Base-by-base conservation (phyloP, 75 land plant species). In the Picea sitchensis region DNA sequence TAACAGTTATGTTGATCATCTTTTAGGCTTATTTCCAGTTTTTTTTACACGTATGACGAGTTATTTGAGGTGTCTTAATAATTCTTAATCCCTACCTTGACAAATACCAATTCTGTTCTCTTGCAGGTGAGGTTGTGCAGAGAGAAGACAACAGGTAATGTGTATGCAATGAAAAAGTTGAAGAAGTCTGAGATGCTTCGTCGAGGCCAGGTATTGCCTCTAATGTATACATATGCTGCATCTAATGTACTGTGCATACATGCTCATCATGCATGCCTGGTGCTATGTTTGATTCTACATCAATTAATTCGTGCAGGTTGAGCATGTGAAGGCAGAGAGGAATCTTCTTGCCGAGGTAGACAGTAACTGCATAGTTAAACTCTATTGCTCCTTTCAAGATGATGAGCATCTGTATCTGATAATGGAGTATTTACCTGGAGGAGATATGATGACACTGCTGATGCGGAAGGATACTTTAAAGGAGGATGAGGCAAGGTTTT, bases 101-200 rank as follows among this genome's bases (percentile, higher is more conserved):
- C 31, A 58, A 14, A 75, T 75, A 14, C 8, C 32, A 56, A 17
- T 57, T 57, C 5, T 75, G 9, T 75, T 54, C 58, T 75, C 64
- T 26, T 80, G 79, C 90, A 95, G 98, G 98, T 96, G 71, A 91
- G 98, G 79, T 65, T 96, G 21, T 96, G 98, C 81, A 84, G 94
- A 82, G 98, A 96, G 82, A 96, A 92, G 84, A 59, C 84, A 81
- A 90, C 94, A 32, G 88, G 92, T 11, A 86, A 94, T 88, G 94
- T 96, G 17, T 96, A 88, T 87, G 98, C 98, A 31, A 95, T 95
- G 98, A 95, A 95, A 82, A 95, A 95, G 82, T 84, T 95, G 68
- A 96, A 92, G 85, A 96, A 96, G 80, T 88, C 98, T 58, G 98
- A 96, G 83, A 96, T 96, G 98, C 94, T 96, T 68, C 90, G 96